Base-by-base conservation (phyloP, 1,139 yeast species). In the Diutina mesorugosa region DNA sequence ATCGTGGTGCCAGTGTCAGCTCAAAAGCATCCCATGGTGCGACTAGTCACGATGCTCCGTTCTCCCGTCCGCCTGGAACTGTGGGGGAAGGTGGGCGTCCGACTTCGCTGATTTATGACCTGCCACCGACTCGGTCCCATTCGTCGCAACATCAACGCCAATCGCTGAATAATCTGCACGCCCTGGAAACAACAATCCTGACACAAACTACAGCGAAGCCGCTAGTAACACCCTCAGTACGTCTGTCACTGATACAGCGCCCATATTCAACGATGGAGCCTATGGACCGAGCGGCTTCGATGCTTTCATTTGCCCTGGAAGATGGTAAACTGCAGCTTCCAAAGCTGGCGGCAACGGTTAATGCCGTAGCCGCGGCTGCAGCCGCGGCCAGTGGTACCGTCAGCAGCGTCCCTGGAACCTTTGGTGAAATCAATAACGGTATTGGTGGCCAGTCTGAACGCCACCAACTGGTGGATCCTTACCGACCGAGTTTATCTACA, bases 241-340 rank as follows among this genome's bases (percentile, higher is more conserved):
- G 10, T 4, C 50, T 29, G 21, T 8, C 21, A 8, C 38, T 29
- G 51, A 28, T 18, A 4, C 53, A 50, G 32, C 41, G 53, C 9
- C 53, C 53, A 14, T 50, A 50, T 9, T 32, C 45, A 10, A 50
- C 53, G 28, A 50, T 50, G 53, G 45, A 50, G 18, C 53, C 53
- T 10, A 45, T 50, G 45, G 45, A 50, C 28, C 53, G 53, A 14
- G 53, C 53, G 6, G 45, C 18, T 14, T 32, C 45, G n/a, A 50
- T 50, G 53, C 32, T 50, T 18, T 50, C 53, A 12, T 50, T 32
- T 50, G 45, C 53, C 1, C 53, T 50, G 53, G 53, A 50, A 16
- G 53, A 50, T n/a, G 45, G 45, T 6, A 6, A 16, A 3, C 45
- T 21, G 32, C 53, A 38, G 9, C 28, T 50, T 8, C 53, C 53